Evolutionary conservation across 768 basidiomycete genomes (phyloP).

Genomic region (Lentinula edodes): DNA sequence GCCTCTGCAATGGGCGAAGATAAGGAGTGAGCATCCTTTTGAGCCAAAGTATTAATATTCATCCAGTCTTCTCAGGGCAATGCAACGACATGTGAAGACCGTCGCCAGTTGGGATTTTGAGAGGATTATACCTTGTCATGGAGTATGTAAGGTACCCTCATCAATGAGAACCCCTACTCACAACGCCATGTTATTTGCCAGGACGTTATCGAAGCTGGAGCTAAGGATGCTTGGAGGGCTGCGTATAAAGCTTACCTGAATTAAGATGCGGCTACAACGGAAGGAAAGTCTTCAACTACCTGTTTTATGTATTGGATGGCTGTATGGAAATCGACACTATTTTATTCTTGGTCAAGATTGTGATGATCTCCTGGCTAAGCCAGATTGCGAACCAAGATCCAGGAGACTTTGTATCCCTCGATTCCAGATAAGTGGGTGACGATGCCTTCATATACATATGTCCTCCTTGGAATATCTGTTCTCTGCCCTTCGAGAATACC

Average conservation of each 20-base stretch:
- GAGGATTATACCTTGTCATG: slow-evolving; percentile 70
- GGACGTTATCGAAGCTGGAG: slow-evolving; percentile 53
- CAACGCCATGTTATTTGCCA: slow-evolving; percentile 8
- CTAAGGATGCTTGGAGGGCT: slow-evolving; percentile 37
- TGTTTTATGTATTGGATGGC: not conserved
- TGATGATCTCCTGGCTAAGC: too few relatives aligned
- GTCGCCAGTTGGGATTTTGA: slow-evolving; percentile 74
- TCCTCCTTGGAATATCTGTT: too few relatives aligned
- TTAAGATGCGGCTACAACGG: not conserved
- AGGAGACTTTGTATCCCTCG: too few relatives aligned
- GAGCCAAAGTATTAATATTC: not conserved
- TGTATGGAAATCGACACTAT: not conserved
- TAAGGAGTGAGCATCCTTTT: slow-evolving; percentile 27
- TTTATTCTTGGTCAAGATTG: too few relatives aligned
- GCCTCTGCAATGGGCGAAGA: slow-evolving; percentile 29
- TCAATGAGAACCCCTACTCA: not conserved
- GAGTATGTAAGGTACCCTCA: slow-evolving; percentile 13
- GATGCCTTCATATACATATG: too few relatives aligned
- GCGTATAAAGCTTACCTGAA: slow-evolving; percentile 19
- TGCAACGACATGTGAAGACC: slow-evolving; percentile 57
- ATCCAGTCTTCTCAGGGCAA: slow-evolving; percentile 27
- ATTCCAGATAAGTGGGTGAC: too few relatives aligned
- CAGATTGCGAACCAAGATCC: too few relatives aligned
- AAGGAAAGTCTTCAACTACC: too few relatives aligned
- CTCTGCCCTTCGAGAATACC: too few relatives aligned